phyloP scores from a whole-genome alignment of 1,284 basidiomycete genomes.

The Cryptococcus jaspeensis region DNA sequence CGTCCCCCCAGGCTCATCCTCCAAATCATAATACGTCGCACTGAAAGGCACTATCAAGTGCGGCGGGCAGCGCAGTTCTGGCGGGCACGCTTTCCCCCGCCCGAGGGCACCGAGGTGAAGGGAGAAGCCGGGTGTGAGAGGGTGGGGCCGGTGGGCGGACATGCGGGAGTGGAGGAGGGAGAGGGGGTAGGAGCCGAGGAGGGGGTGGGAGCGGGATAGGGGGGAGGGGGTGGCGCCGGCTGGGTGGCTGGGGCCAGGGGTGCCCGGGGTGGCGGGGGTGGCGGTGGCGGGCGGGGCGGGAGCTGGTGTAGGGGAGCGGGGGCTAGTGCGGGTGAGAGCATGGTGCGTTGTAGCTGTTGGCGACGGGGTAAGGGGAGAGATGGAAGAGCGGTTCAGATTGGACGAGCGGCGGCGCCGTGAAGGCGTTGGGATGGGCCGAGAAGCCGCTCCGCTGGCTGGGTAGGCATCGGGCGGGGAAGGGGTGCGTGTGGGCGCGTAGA shows the following conservation, averaged over 20 bases:
- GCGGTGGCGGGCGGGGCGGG: neutral
- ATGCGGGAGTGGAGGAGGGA: slow-evolving; percentile 45
- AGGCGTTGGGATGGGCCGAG: neutral
- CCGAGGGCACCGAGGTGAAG: slow-evolving; percentile 31
- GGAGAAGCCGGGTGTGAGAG: slow-evolving; percentile 11
- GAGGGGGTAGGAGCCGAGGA: slow-evolving; percentile 44
- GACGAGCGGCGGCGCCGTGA: neutral
- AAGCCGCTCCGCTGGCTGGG: neutral
- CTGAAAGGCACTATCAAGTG: slow-evolving; percentile 40
- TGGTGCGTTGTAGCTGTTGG: neutral
- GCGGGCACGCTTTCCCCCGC: slow-evolving; percentile 28
- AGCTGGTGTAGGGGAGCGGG: neutral
- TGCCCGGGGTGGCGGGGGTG: neutral
- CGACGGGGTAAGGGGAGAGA: neutral
- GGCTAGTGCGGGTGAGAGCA: neutral
- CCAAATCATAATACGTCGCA: slow-evolving; percentile 47
- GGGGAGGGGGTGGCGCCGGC: slow-evolving; percentile 17
- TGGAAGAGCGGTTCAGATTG: neutral
- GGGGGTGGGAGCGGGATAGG: slow-evolving; percentile 42
- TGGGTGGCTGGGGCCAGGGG: neutral
- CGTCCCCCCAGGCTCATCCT: slow-evolving; percentile 7
- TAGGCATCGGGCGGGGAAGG: slow-evolving; percentile 8
- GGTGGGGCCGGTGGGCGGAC: slow-evolving; percentile 38
- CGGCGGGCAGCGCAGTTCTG: slow-evolving; percentile 32
- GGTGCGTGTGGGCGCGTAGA: slow-evolving; percentile 14